Conservation (phyloP, 2,329 filamentous ascomycete species). For the Bipolaris bicolor region DNA sequence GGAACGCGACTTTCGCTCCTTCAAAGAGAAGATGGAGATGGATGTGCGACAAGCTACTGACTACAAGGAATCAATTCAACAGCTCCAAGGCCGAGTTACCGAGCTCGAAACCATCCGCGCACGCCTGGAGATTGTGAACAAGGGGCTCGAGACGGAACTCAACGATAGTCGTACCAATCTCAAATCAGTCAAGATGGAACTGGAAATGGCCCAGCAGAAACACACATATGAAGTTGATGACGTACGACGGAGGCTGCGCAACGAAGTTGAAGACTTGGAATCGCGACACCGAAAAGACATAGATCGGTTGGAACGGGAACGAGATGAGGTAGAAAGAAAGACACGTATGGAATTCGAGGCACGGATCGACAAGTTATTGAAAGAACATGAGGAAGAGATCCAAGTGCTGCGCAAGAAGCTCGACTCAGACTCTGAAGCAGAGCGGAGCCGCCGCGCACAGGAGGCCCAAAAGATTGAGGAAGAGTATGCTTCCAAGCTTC, state of each 20-base stretch:
- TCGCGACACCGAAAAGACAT: conserved; percentile 63
- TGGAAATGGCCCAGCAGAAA: conserved; percentile 60
- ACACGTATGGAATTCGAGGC: conserved; percentile 54
- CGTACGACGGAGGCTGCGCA: conserved; percentile 59
- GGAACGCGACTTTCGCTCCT: conserved; percentile 71
- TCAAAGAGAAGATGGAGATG: conserved; percentile 75
- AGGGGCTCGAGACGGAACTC: conserved; percentile 69
- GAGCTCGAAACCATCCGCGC: conserved; percentile 63
- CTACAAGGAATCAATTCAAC: conserved; percentile 74
- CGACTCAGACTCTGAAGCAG: conserved; percentile 70
- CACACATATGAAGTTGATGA: conserved; percentile 61
- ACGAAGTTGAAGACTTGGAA: conserved; percentile 62
- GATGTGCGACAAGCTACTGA: conserved; percentile 71
- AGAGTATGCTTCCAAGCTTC: conserved; percentile 60
- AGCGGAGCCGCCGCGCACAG: conserved; percentile 62
- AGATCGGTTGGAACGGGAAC: conserved; percentile 61
- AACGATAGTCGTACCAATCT: conserved; percentile 64
- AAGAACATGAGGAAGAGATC: conserved; percentile 71
- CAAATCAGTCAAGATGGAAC: conserved; percentile 54
- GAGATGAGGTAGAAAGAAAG: conserved; percentile 53
- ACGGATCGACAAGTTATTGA: conserved; percentile 64
- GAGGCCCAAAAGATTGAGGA: conserved; percentile 70
- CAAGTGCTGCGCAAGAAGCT: conserved; percentile 68
- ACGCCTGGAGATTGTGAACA: conserved; percentile 59
- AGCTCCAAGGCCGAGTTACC: conserved; percentile 72